Percentiles rank a stretch among this genome's conserved stretches.
Conservation (phyloP, 768 basidiomycete genomes). For the Dacryopinax primogenitus region DNA sequence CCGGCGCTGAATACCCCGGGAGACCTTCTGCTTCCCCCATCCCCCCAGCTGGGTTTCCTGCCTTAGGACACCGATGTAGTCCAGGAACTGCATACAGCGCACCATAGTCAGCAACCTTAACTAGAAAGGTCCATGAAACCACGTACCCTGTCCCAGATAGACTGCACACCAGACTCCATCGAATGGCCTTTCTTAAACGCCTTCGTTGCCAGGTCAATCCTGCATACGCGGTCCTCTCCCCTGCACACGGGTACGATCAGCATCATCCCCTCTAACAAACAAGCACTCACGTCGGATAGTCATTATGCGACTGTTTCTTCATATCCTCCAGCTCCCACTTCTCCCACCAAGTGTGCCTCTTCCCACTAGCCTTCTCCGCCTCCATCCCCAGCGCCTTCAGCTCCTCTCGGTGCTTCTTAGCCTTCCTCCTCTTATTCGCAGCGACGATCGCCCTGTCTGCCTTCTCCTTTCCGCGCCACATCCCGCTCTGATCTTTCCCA, state of each 20-base stretch:
- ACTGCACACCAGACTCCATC: conserved; percentile 5
- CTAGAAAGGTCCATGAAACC: neutral
- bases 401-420: neutral
- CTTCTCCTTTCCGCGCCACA: neutral
- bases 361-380: neutral
- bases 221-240: neutral
- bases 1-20: neutral
- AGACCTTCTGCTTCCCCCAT: neutral
- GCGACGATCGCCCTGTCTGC: neutral
- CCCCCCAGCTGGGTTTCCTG: neutral
- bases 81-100: neutral
- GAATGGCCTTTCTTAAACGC: neutral
- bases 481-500: neutral
- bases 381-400: neutral
- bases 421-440: neutral
- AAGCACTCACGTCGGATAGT: neutral
- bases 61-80: neutral
- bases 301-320: neutral
- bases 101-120: neutral
- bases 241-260: neutral
- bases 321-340: conserved; percentile 1
- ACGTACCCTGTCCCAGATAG: neutral
- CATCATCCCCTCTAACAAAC: neutral
- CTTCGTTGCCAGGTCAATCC: neutral
- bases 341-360: neutral